Evolutionary conservation across 345 rosid genomes (phyloP).

Genomic region (Iberis pinnata): DNA sequence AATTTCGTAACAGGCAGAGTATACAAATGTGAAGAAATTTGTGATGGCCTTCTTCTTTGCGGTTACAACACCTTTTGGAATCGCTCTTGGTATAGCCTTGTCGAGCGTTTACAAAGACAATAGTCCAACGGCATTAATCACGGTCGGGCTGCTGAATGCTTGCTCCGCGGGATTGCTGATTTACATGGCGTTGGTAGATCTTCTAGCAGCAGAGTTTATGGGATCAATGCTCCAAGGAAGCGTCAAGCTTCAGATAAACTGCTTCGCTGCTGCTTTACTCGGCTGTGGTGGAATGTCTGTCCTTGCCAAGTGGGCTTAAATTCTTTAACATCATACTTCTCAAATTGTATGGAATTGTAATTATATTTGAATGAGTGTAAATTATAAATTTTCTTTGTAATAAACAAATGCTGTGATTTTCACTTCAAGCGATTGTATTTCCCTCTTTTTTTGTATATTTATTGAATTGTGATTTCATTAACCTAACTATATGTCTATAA

Average conservation of each 20-base stretch:
- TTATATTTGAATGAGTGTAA: not conserved
- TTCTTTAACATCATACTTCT: not conserved
- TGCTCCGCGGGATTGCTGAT: constrained; percentile 59
- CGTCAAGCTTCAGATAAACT: constrained; percentile 49
- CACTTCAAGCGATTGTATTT: too few relatives aligned
- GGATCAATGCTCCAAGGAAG: constrained; percentile 55
- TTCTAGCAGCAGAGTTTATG: constrained; percentile 56
- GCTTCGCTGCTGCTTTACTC: constrained; percentile 42
- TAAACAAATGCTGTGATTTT: too few relatives aligned
- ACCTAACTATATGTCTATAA: too few relatives aligned
- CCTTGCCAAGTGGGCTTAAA: constrained; percentile 61
- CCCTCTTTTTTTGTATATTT: too few relatives aligned
- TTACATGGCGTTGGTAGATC: constrained; percentile 76
- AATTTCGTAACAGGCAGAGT: constrained; percentile 41
- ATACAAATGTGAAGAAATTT: constrained; percentile 33
- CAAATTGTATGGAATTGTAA: not conserved
- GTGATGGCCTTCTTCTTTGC: constrained; percentile 62
- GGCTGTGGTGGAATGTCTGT: constrained; percentile 74
- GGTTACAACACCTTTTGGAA: constrained; percentile 56
- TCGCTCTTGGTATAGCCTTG: constrained; percentile 47
- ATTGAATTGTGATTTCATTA: too few relatives aligned
- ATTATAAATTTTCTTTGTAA: too few relatives aligned
- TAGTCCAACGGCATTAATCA: constrained; percentile 52
- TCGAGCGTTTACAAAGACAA: constrained; percentile 46
- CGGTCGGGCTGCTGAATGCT: constrained; percentile 59